Evolutionary conservation across 768 basidiomycete species (phyloP), one percentile per base, ranked within the genome.

Genomic region (Tubosaeta sp.): DNA sequence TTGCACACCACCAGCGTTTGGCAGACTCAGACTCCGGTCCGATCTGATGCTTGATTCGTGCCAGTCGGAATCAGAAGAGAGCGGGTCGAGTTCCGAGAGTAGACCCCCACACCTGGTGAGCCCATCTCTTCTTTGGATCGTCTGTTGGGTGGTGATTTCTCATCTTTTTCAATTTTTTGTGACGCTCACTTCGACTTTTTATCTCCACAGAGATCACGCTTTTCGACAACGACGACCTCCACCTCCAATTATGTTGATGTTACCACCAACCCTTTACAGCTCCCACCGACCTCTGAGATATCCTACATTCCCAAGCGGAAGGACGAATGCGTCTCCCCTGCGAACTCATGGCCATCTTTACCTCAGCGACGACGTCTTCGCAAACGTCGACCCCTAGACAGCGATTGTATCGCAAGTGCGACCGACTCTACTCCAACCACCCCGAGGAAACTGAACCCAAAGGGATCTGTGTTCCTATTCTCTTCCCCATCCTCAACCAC

Each of bases 221-320:
- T 73, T 50, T 72, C 71, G 29, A 58, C 59, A 25, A 68, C 71
- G 31, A 72, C 71, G 6, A 65, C 62, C 0, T 65, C 72, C 5
- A 71, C 71, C 3, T 72, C 71, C 32, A 59, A 65, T 42, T 63
- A 64, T 39, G 51, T 71, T 16, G 61, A 66, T 6, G 53, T 59
- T 12, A 11, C 48, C 1, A 11, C 52, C 10, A 37, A 19, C 17
- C 25, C 48, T 4, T 19, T 43, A 9, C 64, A 51, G 10, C 54
- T 39, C 42, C 38, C 13, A 11, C 46, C 37, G 5, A 10, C 42
- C 25, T 43, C 31, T 1, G 46, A 51, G 44, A 42, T 46, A 19
- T 13, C 53, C 4, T 37, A 50, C 14, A 32, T 55, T 32, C 61
- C 53, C 4, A 47, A 32, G 33, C 19, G 31, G 43, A 52, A 46